Evolutionary conservation across 495 filamentous ascomycete species (phyloP).

Genomic region (Penicillium bialowiezense): DNA sequence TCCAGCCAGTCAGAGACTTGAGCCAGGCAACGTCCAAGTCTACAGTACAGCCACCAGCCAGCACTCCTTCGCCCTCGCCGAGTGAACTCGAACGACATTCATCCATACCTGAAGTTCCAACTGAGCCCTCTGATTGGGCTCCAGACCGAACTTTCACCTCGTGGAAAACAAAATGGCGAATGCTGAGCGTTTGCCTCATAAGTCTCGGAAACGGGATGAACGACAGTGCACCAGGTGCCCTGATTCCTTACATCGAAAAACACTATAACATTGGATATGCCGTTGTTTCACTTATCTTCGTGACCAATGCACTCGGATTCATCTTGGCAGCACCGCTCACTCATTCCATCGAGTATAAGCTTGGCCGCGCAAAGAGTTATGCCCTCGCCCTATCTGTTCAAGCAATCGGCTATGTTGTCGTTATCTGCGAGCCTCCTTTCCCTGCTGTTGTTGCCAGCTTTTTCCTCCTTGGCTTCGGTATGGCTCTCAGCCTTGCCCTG

Average conservation of each 20-base stretch:
- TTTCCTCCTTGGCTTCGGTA: slow-evolving; percentile 65
- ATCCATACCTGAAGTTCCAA: slow-evolving; percentile 30
- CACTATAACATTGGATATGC: slow-evolving; percentile 71
- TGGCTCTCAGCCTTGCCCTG: slow-evolving; percentile 64
- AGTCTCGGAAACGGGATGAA: slow-evolving; percentile 56
- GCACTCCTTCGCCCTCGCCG: slow-evolving; percentile 21
- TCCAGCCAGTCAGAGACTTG: slow-evolving; percentile 23
- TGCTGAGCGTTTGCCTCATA: slow-evolving; percentile 39
- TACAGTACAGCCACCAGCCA: neutral
- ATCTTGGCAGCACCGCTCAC: slow-evolving; percentile 66
- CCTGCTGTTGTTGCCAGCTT: slow-evolving; percentile 62
- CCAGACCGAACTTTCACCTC: slow-evolving; percentile 37
- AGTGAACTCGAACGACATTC: slow-evolving; percentile 55
- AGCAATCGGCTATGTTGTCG: slow-evolving; percentile 57
- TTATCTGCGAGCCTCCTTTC: slow-evolving; percentile 66
- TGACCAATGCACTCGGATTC: slow-evolving; percentile 75
- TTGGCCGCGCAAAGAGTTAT: slow-evolving; percentile 64
- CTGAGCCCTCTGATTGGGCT: slow-evolving; percentile 58
- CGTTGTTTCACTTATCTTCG: slow-evolving; percentile 74
- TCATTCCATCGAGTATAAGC: slow-evolving; percentile 38
- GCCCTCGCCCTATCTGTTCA: slow-evolving; percentile 50
- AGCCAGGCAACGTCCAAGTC: slow-evolving; percentile 10
- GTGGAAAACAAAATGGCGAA: slow-evolving; percentile 46
- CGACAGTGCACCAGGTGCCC: slow-evolving; percentile 65
- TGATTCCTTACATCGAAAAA: slow-evolving; percentile 74